Evolutionary conservation across 495 filamentous ascomycete species (phyloP).

Genomic region (Stereocaulon alpinum): DNA sequence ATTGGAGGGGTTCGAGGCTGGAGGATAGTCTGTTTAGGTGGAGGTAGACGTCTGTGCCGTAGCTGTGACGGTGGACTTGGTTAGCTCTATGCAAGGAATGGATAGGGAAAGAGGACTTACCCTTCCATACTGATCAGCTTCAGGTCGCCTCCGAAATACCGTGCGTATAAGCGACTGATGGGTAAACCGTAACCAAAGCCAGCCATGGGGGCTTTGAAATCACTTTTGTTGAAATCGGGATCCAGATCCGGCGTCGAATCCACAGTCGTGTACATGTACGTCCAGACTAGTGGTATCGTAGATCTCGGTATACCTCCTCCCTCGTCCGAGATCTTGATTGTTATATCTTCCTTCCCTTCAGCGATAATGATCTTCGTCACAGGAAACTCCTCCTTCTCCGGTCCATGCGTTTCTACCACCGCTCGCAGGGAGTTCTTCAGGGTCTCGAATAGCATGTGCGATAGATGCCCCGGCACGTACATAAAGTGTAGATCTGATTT

Average conservation of each 20-base stretch:
- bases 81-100: neutral
- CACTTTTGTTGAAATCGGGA: conserved; percentile 96
- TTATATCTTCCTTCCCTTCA: conserved; percentile 96
- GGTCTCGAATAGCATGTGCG: conserved; percentile 98
- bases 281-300: conserved; percentile 93
- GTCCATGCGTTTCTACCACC: conserved; percentile 90
- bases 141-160: conserved; percentile 94
- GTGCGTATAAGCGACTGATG: conserved; percentile 84
- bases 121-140: conserved; percentile 99
- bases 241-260: conserved; percentile 90
- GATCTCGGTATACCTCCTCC: conserved; percentile 89
- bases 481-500: conserved; percentile 90
- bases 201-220: conserved; percentile 99
- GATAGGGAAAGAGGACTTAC: conserved; percentile 42
- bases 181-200: conserved; percentile 95
- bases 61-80: conserved; percentile 41
- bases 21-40: conserved; percentile 92
- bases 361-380: conserved; percentile 95
- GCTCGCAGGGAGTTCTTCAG: conserved; percentile 96
- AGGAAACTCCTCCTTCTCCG: conserved; percentile 90
- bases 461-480: conserved; percentile 96
- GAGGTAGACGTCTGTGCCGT: conserved; percentile 96
- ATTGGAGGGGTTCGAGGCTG: conserved; percentile 94
- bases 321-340: conserved; percentile 94
- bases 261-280: conserved; percentile 99